Conservation (phyloP, 129 eudicot species). For the Flaveria sonorensis region DNA sequence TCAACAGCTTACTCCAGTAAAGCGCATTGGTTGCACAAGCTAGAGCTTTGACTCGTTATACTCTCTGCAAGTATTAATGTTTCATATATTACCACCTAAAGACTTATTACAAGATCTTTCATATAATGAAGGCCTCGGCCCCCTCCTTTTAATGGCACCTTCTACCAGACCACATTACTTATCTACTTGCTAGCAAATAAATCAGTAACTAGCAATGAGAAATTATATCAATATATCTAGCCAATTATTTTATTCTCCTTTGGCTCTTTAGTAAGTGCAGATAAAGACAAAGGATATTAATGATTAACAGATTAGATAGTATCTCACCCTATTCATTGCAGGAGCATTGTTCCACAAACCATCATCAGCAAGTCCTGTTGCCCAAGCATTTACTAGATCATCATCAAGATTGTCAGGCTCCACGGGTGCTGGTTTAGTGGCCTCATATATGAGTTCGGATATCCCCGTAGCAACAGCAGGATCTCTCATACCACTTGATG, state of each 20-base stretch:
- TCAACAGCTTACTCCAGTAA: background rate
- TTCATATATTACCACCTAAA: background rate
- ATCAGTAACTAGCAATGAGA: background rate
- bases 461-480: slow-evolving; percentile 95
- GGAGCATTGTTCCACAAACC: slow-evolving; percentile 89
- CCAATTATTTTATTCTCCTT: background rate
- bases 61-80: background rate
- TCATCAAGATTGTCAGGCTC: slow-evolving; percentile 82
- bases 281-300: background rate
- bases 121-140: background rate
- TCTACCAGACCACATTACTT: background rate
- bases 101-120: background rate
- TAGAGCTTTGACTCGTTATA: background rate
- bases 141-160: background rate
- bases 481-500: slow-evolving; percentile 84
- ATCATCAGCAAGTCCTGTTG: slow-evolving; percentile 94
- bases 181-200: background rate
- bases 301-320: background rate
- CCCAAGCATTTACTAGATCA: slow-evolving; percentile 99
- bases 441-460: slow-evolving; percentile 85
- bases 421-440: slow-evolving; percentile 54
- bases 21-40: background rate
- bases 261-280: background rate
- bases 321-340: slow-evolving; percentile 89
- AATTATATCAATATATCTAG: background rate